phyloP scores from a whole-genome alignment of 768 basidiomycete genomes.

The Boletus barrowsii region DNA sequence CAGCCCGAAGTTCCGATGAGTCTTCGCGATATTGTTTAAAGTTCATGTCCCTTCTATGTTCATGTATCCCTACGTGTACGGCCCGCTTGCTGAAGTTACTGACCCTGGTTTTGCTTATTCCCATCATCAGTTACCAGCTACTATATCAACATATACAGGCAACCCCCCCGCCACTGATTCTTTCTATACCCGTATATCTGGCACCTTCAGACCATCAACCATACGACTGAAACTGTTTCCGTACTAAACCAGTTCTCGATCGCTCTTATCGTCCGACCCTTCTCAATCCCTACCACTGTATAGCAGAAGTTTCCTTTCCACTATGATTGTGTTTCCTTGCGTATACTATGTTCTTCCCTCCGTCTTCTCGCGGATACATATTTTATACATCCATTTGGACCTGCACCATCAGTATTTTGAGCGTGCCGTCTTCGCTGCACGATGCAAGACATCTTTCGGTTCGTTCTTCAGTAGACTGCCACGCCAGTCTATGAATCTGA shows the following conservation, averaged over 20 bases:
- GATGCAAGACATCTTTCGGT: conserved; percentile 63
- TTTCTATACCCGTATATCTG: conserved; percentile 73
- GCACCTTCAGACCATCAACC: conserved; percentile 36
- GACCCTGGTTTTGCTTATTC: conserved; percentile 34
- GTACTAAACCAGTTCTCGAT: conserved; percentile 39
- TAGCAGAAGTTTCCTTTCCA: conserved; percentile 43
- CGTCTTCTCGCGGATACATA: conserved; percentile 28
- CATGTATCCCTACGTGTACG: conserved; percentile 81
- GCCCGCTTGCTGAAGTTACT: conserved; percentile 35
- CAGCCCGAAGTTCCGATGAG: conserved; percentile 91
- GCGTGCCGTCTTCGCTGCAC: conserved; percentile 90
- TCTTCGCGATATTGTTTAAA: conserved; percentile 85
- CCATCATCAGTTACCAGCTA: conserved; percentile 44
- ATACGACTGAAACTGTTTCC: conserved; percentile 55
- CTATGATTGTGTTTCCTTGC: conserved; percentile 18
- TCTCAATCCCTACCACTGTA: conserved; percentile 58
- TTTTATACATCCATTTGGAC: conserved; percentile 53
- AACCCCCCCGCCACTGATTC: conserved; percentile 32
- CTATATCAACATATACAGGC: conserved; percentile 46
- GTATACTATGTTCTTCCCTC: conserved; percentile 25
- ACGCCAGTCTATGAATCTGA: conserved; percentile 78
- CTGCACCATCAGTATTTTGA: conserved; percentile 70
- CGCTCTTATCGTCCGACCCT: conserved; percentile 39
- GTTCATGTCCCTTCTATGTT: conserved; percentile 44
- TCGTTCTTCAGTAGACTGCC: conserved; percentile 51